These are phyloP conservation scores for Aspergillus fumigatus DNA, from an alignment of 2,329 filamentous ascomycete species.

Conservation along the genomic window DNA sequence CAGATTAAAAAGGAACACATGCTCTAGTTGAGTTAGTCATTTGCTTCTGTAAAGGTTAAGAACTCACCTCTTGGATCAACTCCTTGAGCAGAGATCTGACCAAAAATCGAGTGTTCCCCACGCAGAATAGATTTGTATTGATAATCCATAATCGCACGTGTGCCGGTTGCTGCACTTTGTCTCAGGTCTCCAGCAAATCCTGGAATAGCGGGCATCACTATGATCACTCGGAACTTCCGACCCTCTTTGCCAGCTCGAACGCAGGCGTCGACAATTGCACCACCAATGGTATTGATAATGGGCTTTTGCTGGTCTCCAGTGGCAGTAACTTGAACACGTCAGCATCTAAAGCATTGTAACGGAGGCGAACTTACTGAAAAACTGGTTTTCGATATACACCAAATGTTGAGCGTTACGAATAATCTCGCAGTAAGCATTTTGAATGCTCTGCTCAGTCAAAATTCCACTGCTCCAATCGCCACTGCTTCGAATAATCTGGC, in stretches of 20 bases:
- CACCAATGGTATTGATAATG: slow-evolving; percentile 81
- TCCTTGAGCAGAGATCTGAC: slow-evolving; percentile 66
- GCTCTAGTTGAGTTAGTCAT: slow-evolving; percentile 41
- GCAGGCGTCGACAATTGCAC: slow-evolving; percentile 85
- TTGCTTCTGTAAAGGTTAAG: slow-evolving; percentile 33
- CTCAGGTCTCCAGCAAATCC: slow-evolving; percentile 91
- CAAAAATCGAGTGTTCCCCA: slow-evolving; percentile 86
- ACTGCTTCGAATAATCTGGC: slow-evolving; percentile 84
- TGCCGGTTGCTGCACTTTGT: slow-evolving; percentile 76
- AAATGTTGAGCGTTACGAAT: slow-evolving; percentile 86
- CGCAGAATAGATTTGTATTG: slow-evolving; percentile 95
- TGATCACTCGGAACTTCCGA: slow-evolving; percentile 85
- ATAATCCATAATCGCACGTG: slow-evolving; percentile 95
- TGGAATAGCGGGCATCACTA: slow-evolving; percentile 85
- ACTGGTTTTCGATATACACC: slow-evolving; percentile 98
- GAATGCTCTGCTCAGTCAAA: slow-evolving; percentile 75
- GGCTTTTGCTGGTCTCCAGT: slow-evolving; percentile 84
- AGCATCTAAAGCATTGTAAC: slow-evolving; percentile 10
- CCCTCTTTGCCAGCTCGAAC: slow-evolving; percentile 74
- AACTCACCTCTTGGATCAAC: slow-evolving; percentile 60
- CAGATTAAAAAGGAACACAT: slow-evolving; percentile 93
- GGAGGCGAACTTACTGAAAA: slow-evolving; percentile 63
- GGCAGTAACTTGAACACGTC: slow-evolving; percentile 58
- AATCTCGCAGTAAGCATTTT: slow-evolving; percentile 77
- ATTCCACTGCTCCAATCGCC: slow-evolving; percentile 94